Conservation (phyloP, 352 stramenopile species). For the Phytophthora citrophthora region DNA sequence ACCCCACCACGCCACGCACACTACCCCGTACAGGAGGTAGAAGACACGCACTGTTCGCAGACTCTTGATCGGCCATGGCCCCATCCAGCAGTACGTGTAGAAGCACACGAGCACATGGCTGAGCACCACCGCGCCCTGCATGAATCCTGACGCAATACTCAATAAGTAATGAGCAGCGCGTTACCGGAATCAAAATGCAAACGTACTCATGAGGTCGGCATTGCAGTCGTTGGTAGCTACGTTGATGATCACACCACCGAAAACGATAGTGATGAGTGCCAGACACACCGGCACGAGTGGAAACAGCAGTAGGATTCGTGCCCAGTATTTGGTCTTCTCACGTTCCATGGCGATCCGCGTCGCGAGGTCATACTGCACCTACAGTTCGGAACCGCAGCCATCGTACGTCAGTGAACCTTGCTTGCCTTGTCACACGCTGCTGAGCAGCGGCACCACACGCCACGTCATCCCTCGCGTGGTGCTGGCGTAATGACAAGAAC, state of each 20-base stretch:
- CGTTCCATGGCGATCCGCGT: slow-evolving; percentile 58
- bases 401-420: slow-evolving; percentile 15
- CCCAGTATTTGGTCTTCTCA: slow-evolving; percentile 80
- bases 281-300: slow-evolving; percentile 64
- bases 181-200: slow-evolving; percentile 4
- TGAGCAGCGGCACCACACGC: neutral
- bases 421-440: neutral
- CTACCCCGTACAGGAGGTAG: slow-evolving; percentile 64
- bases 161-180: slow-evolving; percentile 15
- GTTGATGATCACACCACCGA: slow-evolving; percentile 78
- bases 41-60: slow-evolving; percentile 66
- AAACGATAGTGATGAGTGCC: slow-evolving; percentile 64
- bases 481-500: slow-evolving; percentile 5
- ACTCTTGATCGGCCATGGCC: slow-evolving; percentile 57
- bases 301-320: slow-evolving; percentile 66
- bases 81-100: slow-evolving; percentile 81
- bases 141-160: slow-evolving; percentile 43
- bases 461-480: slow-evolving; percentile 2
- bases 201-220: slow-evolving; percentile 66
- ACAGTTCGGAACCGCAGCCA: slow-evolving; percentile 10
- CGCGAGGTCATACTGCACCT: slow-evolving; percentile 55
- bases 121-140: slow-evolving; percentile 69
- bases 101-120: slow-evolving; percentile 73
- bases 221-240: slow-evolving; percentile 73
- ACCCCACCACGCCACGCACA: slow-evolving; percentile 72